phyloP scores from a whole-genome alignment of 2,329 filamentous ascomycete genomes.

The Colletotrichum sp. region DNA sequence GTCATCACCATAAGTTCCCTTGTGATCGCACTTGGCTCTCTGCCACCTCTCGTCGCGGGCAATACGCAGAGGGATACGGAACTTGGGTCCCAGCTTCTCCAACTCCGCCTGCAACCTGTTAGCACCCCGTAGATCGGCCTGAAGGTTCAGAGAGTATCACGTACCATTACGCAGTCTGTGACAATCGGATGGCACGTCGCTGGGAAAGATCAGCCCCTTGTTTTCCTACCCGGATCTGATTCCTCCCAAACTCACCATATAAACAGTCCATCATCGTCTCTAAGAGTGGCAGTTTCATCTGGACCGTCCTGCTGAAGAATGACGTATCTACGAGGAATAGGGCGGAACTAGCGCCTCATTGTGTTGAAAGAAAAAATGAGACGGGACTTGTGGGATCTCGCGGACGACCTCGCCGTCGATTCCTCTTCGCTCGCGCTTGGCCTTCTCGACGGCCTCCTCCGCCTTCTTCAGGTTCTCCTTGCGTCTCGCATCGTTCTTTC shows the following conservation, averaged over 20 bases:
- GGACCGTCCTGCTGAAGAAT: conserved; percentile 62
- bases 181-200: conserved; percentile 91
- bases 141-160: not conserved
- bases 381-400: conserved; percentile 72
- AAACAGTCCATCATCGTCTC: conserved; percentile 93
- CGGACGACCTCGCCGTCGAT: conserved; percentile 61
- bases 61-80: conserved; percentile 83
- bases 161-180: conserved; percentile 59
- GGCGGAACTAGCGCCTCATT: too few relatives aligned
- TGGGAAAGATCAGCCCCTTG: not conserved
- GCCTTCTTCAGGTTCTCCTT: conserved; percentile 80
- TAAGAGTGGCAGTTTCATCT: conserved; percentile 86
- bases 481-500: conserved; percentile 78
- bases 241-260: conserved; percentile 48
- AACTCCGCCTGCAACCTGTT: conserved; percentile 58
- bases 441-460: conserved; percentile 57
- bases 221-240: not conserved
- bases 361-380: conserved; percentile 79
- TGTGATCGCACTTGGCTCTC: conserved; percentile 86
- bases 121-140: not conserved
- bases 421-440: conserved; percentile 61
- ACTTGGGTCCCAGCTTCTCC: conserved; percentile 89
- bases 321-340: conserved; percentile 70
- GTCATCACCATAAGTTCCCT: conserved; percentile 85
- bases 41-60: conserved; percentile 91